Evolutionary conservation across 2,329 filamentous ascomycete genomes (phyloP), one percentile per base, ranked within the genome.

Genomic region (Sporothrix schenckii): DNA sequence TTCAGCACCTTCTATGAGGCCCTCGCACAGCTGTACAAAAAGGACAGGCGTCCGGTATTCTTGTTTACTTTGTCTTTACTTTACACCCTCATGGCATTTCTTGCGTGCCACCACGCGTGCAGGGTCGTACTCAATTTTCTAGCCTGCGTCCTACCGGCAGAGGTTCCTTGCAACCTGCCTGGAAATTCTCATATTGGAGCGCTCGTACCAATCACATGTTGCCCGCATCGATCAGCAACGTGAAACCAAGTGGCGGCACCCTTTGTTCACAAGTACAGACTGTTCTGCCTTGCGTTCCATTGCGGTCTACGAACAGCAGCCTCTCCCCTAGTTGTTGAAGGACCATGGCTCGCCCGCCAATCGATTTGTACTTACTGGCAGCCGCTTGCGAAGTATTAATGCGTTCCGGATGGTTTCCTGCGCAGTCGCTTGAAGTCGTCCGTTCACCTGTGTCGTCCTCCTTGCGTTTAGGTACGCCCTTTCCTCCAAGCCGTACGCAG

Each of bases 201-300:
- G 3, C 27, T 30, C 27, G 34, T 5, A 34, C 56, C n/a, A 44
- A n/a, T 39, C 27, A 53, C 16, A 27, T 52, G 34, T 24, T 54
- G 53, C 16, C 50, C 66, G 13, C 50, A 54, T n/a, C 68, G 69
- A 70, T 70, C 69, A 24, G 30, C 65, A 56, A 68, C 52, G 65
- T 70, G 69, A 70, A 70, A 70, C 65, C 49, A 14, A 39, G 50
- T 67, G 41, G 34, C 34, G 24, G 24, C 60, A 47, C 60, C 68
- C 69, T 44, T 44, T 66, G 61, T 61, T 30, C 61, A 44, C 41
- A 27, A 65, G 3, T 27, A 58, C 53, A 58, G 14, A 39, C 27
- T 39, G 16, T 4, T 39, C 34, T 44, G n/a, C 24, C n/a, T 44
- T 49, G 60, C 44, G 44, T n/a, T 30, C 54, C 54, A n/a, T 30